Base-by-base conservation (phyloP, 495 filamentous ascomycete species). In the Aspergillus ostianus region DNA sequence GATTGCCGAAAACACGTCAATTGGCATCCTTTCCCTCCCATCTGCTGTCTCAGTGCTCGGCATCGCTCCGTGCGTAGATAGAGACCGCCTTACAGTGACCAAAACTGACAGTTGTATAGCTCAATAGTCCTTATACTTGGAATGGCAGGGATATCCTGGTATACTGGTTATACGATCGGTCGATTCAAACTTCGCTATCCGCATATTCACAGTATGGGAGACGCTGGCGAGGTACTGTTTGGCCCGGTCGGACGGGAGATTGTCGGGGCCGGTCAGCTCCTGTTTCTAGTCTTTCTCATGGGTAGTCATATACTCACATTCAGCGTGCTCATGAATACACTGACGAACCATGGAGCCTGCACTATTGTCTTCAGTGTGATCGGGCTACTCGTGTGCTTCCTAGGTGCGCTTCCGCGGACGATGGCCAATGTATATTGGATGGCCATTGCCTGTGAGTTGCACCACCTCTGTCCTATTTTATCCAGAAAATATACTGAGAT, bases 271-370 rank as follows among this genome's bases (percentile, higher is more conserved):
- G 85, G 84, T 64, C 87, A 89, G 64, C 69, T 83, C 6, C 64
- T 90, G 50, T 82, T 91, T 61, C 76, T 91, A 20, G 72, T 88
- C 36, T 91, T 93, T 74, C 84, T 89, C 56, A 86, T 89, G 76
- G 88, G 82, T 6, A 88, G 87, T 26, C 89, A 93, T 64, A 82
- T 91, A 0, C 80, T 86, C 59, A 85, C 89, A 62, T 73, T 90
- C 29, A 72, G 74, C 30, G 88, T 90, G 20, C 82, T 91, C 49
- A 77, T 86, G 56, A 80, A 91, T 52, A 83, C 78, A 15, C 67
- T 92, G 27, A 85, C 87, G 1, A 68, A 84, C 7, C 81, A 90
- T 66, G 83, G 76, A 4, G 72, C 79, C 4, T 93, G 90, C 69
- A 86, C 86, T 2, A 77, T 92, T 55, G 77, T 85, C 3, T 92